Percentiles rank a stretch among this genome's conserved stretches.
Conservation (phyloP, 306 rosid species). For the Echinosophora koreensis region DNA sequence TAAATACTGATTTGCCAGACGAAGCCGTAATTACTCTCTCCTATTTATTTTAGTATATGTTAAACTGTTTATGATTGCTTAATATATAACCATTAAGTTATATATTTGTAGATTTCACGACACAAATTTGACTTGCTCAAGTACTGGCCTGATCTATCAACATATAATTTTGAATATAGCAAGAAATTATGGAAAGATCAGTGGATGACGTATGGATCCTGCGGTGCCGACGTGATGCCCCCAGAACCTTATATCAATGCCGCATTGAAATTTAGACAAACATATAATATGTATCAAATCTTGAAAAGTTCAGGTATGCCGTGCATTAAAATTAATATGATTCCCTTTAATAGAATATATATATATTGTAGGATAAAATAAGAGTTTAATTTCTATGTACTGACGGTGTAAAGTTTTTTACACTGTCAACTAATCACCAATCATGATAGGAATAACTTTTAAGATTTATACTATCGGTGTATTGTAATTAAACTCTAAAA, state of each 20-base stretch:
- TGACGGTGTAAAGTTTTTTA: too few relatives aligned
- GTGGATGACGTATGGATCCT: neutral
- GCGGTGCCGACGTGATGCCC: neutral
- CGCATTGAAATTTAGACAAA: neutral
- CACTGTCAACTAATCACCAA: too few relatives aligned
- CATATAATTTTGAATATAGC: neutral
- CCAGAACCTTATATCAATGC: neutral
- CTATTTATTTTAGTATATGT: too few relatives aligned
- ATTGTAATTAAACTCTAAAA: neutral
- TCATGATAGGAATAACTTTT: too few relatives aligned
- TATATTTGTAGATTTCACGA: neutral
- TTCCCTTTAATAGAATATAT: too few relatives aligned
- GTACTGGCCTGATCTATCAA: slow-evolving; percentile 4
- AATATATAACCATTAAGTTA: too few relatives aligned
- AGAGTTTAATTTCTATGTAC: too few relatives aligned
- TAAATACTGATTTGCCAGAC: neutral
- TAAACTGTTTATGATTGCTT: too few relatives aligned
- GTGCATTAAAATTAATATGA: too few relatives aligned
- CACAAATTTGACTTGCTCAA: neutral
- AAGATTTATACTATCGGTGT: too few relatives aligned
- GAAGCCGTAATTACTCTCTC: neutral
- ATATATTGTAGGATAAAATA: too few relatives aligned
- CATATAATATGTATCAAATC: neutral
- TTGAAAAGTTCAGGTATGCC: neutral
- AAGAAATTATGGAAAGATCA: neutral